Percentiles rank a stretch among this genome's conserved stretches.
These are phyloP conservation scores for Triticum turgidum DNA, from an alignment of 176 grass and related monocot species.

Conservation along the genomic window DNA sequence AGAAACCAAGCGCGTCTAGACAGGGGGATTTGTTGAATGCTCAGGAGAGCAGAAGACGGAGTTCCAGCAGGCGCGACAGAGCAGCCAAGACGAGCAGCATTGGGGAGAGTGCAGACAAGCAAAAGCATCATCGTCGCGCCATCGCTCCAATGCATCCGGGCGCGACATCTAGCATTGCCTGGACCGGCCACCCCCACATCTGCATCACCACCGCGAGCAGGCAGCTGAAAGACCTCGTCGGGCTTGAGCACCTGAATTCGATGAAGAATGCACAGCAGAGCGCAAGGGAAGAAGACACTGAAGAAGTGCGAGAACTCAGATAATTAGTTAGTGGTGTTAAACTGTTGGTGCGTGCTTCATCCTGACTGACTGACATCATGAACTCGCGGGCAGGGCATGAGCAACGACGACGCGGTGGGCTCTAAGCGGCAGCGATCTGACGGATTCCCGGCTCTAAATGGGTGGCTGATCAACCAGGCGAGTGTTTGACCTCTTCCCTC, in stretches of 20 bases:
- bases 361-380: too few relatives aligned
- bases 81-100: not conserved
- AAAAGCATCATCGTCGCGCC: too few relatives aligned
- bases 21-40: not conserved
- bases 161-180: slow-evolving; percentile 4
- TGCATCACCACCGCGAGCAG: slow-evolving; percentile 42
- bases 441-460: not conserved
- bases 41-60: not conserved
- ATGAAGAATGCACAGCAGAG: not conserved
- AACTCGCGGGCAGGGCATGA: slow-evolving; percentile 5
- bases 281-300: too few relatives aligned
- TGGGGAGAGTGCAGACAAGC: too few relatives aligned
- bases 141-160: not conserved
- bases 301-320: too few relatives aligned
- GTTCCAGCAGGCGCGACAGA: not conserved
- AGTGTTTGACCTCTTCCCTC: not conserved
- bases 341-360: too few relatives aligned
- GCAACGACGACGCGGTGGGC: not conserved
- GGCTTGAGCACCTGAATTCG: not conserved
- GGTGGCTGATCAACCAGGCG: slow-evolving; percentile 44
- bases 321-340: too few relatives aligned
- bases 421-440: too few relatives aligned
- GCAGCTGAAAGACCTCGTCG: slow-evolving; percentile 13
- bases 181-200: slow-evolving; percentile 20
- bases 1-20: not conserved